These are phyloP conservation scores for Botrytis squamosa DNA, from an alignment of 2,329 filamentous ascomycete species.

Conservation along the genomic window DNA sequence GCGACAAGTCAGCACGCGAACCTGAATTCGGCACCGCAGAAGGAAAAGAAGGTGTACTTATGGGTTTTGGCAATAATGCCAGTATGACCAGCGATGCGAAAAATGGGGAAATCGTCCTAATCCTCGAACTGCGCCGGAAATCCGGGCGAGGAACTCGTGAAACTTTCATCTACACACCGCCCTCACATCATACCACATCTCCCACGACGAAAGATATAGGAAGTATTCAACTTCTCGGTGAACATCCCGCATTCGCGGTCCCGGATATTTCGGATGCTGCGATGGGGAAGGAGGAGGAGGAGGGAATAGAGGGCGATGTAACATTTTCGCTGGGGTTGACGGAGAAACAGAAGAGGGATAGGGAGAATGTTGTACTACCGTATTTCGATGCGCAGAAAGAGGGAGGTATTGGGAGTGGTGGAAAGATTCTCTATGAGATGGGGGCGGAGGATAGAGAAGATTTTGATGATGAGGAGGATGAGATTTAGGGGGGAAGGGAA, in stretches of 20 bases:
- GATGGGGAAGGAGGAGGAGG: conserved; percentile 36
- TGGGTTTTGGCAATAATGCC: conserved; percentile 43
- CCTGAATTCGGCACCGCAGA: conserved; percentile 79
- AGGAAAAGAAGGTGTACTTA: conserved; percentile 73
- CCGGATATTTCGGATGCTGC: conserved; percentile 39
- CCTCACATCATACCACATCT: conserved; percentile 19
- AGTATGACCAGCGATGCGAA: conserved; percentile 28
- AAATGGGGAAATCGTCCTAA: conserved; percentile 63
- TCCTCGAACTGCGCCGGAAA: conserved; percentile 82
- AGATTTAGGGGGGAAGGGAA: conserved; percentile 28
- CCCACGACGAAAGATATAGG: conserved; percentile 23
- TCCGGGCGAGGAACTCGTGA: conserved; percentile 48
- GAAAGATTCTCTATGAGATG: conserved; percentile 95
- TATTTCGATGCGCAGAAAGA: conserved; percentile 96
- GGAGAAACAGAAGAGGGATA: conserved; percentile 81
- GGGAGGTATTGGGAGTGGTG: conserved; percentile 76
- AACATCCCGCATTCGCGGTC: conserved; percentile 68
- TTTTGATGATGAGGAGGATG: conserved; percentile 82
- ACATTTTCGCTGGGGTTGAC: conserved; percentile 88
- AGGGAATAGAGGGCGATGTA: conserved; percentile 57
- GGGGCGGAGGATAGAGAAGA: conserved; percentile 95
- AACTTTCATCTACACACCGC: conserved; percentile 52
- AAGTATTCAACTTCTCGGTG: conserved; percentile 60
- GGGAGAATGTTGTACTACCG: conserved; percentile 86
- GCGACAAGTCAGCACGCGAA: conserved; percentile 69